Evolutionary conservation across 441 rosid genomes (phyloP).

Genomic region (Biscutella laevigata): DNA sequence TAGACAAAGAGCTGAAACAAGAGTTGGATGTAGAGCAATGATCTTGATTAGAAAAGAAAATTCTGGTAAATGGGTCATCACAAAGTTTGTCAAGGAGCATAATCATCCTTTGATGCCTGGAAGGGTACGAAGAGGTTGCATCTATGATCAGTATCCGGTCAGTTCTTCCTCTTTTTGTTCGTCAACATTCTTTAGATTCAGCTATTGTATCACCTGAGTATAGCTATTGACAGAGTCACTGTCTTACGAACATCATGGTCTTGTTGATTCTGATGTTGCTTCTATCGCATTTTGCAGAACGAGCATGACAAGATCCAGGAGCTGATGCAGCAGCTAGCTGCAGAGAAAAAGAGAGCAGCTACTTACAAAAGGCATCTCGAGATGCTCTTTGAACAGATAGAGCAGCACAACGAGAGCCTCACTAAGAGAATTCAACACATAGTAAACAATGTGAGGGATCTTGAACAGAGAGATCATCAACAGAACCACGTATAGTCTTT

Average conservation of each 20-base stretch:
- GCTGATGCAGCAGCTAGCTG: constrained; percentile 75
- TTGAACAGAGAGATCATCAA: constrained; percentile 53
- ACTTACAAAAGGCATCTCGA: constrained; percentile 87
- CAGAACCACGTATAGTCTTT: constrained; percentile 39
- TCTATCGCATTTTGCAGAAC: constrained; percentile 35
- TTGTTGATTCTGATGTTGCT: constrained; percentile 9
- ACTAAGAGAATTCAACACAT: constrained; percentile 77
- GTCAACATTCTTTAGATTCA: background rate
- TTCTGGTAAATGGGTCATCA: constrained; percentile 87
- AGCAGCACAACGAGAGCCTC: constrained; percentile 69
- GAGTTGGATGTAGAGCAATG: constrained; percentile 99
- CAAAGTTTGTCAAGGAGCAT: constrained; percentile 88
- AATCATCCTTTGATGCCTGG: constrained; percentile 80
- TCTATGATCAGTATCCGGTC: constrained; percentile 94
- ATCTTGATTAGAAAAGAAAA: constrained; percentile 80
- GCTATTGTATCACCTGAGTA: background rate
- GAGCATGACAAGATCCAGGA: constrained; percentile 87
- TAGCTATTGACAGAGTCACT: no score
- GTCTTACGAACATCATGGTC: no score
- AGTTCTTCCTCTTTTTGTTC: constrained; percentile 29
- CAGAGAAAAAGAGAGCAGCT: constrained; percentile 81
- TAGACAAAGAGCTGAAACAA: constrained; percentile 89
- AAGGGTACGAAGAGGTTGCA: constrained; percentile 77
- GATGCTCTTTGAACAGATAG: constrained; percentile 77
- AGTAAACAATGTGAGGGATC: constrained; percentile 60